phyloP scores from a whole-genome alignment of 805 yeast genomes.

The Dipodascus albidus region DNA sequence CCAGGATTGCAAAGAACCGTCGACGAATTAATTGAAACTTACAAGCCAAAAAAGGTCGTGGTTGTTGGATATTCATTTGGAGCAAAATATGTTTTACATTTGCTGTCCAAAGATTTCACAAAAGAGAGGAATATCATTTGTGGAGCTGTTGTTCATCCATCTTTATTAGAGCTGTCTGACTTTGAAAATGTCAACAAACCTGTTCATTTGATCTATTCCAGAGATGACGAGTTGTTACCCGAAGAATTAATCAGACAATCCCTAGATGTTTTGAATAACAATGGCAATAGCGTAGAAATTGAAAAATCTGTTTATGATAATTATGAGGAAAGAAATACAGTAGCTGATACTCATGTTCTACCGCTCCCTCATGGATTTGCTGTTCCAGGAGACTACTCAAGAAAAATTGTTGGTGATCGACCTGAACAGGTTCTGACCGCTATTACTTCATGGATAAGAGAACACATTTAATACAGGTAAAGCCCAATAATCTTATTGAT shows the following conservation, averaged over 20 bases:
- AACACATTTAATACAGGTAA: slow-evolving; percentile 5
- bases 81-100: slow-evolving; percentile 20
- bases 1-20: slow-evolving; percentile 18
- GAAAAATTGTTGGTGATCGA: slow-evolving; percentile 22
- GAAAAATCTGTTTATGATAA: slow-evolving; percentile 7
- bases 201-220: slow-evolving; percentile 16
- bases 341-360: slow-evolving; percentile 12
- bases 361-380: slow-evolving; percentile 34
- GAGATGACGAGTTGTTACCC: slow-evolving; percentile 20
- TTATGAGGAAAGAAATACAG: slow-evolving; percentile 13
- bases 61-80: slow-evolving; percentile 26
- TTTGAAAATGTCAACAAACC: slow-evolving; percentile 20
- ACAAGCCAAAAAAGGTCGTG: slow-evolving; percentile 19
- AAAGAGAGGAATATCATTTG: slow-evolving; percentile 19
- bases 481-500: not conserved
- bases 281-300: slow-evolving; percentile 7
- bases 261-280: slow-evolving; percentile 8
- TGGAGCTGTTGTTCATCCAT: slow-evolving; percentile 23
- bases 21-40: slow-evolving; percentile 20
- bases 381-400: slow-evolving; percentile 30
- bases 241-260: slow-evolving; percentile 14
- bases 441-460: slow-evolving; percentile 10
- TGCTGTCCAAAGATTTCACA: slow-evolving; percentile 17
- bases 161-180: slow-evolving; percentile 19
- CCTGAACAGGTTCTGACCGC: slow-evolving; percentile 19